Evolutionary conservation across 345 rosid species (phyloP), one percentile per base, ranked within the genome.

Genomic region (Salix purpurea): DNA sequence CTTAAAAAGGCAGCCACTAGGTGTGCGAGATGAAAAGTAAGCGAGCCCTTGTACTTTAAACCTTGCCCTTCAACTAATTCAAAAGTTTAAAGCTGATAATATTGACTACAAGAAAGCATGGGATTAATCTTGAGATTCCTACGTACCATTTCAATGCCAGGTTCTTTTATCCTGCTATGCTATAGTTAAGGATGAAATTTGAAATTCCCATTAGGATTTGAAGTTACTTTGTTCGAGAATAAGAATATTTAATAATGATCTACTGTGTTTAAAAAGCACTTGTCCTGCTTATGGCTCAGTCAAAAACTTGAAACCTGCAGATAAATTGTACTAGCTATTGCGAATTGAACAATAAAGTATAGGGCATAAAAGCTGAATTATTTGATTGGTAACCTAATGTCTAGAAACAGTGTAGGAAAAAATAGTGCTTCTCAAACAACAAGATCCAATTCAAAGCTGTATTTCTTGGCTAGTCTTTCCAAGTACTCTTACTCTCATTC

Each of bases 11-110:
- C 7, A 74, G 58, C 40, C 69, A 23, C 37, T 46, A 34, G 61
- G 37, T 42, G 23, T 4, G 40, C 54, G 34, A 68, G 78, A 69
- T 56, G 23, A 75, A 82, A 82, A 80, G 60, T 39, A 61, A 66
- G 78, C 30, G 76, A 4, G 30, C 9, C 9, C 72, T 71, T 70
- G 81, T 67, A 67, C 61, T 67, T 62, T 80, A 48, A 64, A 61
- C 28, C 64, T 80, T 78, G 79, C 76, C 73, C 40, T 71, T 62
- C 48, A 6, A 37, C 28, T 18, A 26, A 30, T 15, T 52, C 58
- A 19, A 52, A 52, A 52, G 21, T 7, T 52, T 19, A 52, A 52
- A 7, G 58, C 19, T 52, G 19, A 52, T 52, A 52, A 52, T 52
- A 52, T 19, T 52, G 58, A 18, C 58, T 52, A 52, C 6, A 18